Evolutionary conservation across 805 yeast species (phyloP).

Genomic region (Lachancea sp.): DNA sequence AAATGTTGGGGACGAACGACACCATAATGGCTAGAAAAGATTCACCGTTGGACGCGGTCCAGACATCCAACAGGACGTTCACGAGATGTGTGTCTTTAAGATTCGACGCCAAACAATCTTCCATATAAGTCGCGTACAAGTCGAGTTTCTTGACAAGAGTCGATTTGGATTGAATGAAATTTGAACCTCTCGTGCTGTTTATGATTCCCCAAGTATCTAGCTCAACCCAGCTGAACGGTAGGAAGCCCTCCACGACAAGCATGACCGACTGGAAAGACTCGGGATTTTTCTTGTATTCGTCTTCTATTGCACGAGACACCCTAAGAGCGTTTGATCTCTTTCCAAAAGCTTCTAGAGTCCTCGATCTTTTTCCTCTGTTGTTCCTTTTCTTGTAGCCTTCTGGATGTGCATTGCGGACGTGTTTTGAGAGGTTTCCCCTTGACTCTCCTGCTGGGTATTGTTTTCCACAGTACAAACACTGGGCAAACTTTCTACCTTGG

Average conservation of each 20-base stretch:
- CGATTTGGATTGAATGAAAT: conserved; percentile 1
- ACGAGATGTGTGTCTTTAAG: conserved; percentile 1
- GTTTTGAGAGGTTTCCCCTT: conserved; percentile 2
- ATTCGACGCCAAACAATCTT: background rate
- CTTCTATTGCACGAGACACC: background rate
- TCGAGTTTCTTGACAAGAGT: conserved; percentile 3
- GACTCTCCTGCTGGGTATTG: conserved; percentile 1
- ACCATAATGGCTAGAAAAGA: conserved; percentile 5
- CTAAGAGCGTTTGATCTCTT: background rate
- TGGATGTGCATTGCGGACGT: conserved; percentile 1
- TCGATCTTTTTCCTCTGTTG: background rate
- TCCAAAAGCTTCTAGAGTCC: background rate
- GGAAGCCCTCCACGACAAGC: conserved; percentile 1
- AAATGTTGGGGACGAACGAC: conserved; percentile 8
- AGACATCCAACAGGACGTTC: conserved; percentile 4
- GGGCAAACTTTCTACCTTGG: background rate
- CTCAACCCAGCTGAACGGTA: conserved; percentile 4
- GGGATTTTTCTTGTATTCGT: background rate
- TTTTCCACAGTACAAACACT: conserved; percentile 1
- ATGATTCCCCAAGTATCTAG: background rate
- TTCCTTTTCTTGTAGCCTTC: background rate
- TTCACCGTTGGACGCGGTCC: conserved; percentile 4
- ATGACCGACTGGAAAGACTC: background rate
- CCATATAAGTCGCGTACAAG: background rate
- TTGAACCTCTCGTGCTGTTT: background rate